Conservation (phyloP, 1,139 yeast species). For the Debaryomyces psychrophilus region DNA sequence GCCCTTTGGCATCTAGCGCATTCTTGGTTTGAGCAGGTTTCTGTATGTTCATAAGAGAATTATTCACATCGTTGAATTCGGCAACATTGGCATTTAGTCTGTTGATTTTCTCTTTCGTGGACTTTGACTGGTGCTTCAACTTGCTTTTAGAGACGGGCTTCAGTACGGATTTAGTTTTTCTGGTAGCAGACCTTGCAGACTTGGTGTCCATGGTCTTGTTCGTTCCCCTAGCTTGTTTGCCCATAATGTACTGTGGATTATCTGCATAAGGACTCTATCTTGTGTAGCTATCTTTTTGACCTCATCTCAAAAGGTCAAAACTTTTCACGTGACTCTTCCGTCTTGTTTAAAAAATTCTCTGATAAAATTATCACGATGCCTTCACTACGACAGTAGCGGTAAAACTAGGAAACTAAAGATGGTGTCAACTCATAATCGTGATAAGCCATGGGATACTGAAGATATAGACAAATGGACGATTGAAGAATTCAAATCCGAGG, state of each 20-base stretch:
- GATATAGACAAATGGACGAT: slow-evolving; percentile 93
- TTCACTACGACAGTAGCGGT: neutral
- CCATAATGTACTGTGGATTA: neutral
- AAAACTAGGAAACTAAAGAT: slow-evolving; percentile 37
- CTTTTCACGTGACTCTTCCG: neutral
- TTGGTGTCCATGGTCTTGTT: slow-evolving; percentile 2
- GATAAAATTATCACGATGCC: neutral
- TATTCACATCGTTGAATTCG: slow-evolving; percentile 41
- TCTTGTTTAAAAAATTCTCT: slow-evolving; percentile 6
- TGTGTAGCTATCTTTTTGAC: slow-evolving; percentile 1
- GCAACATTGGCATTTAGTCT: slow-evolving; percentile 45
- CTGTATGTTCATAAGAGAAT: slow-evolving; percentile 22
- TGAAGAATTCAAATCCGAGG: slow-evolving; percentile 89
- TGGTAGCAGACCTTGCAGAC: slow-evolving; percentile 6
- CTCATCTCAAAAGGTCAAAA: slow-evolving; percentile 10
- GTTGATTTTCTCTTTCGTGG: slow-evolving; percentile 44
- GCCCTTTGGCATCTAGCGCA: slow-evolving; percentile 36
- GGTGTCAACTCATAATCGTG: slow-evolving; percentile 92
- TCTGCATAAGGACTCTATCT: neutral
- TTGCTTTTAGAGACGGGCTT: slow-evolving; percentile 23
- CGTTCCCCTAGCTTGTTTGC: slow-evolving; percentile 1
- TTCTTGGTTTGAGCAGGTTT: slow-evolving; percentile 19
- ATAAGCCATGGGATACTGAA: slow-evolving; percentile 97
- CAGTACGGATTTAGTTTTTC: slow-evolving; percentile 14
- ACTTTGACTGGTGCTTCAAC: slow-evolving; percentile 29